A percentile compares a stretch with the other conserved stretches of the same genome.
phyloP scores from a whole-genome alignment of 1,139 yeast species.

The Geotrichum siamense region DNA sequence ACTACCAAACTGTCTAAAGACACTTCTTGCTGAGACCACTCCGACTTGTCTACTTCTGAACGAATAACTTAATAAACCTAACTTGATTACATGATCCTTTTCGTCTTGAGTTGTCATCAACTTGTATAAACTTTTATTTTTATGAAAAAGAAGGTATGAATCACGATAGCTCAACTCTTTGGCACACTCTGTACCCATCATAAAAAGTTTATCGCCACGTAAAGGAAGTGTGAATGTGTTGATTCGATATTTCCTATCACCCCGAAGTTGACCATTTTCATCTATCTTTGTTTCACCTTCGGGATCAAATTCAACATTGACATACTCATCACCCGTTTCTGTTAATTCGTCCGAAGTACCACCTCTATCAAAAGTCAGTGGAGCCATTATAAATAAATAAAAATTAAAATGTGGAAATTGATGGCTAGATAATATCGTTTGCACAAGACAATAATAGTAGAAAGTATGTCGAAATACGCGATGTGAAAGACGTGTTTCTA shows the following conservation, averaged over 20 bases:
- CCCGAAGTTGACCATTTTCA: conserved; percentile 47
- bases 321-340: conserved; percentile 34
- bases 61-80: conserved; percentile 52
- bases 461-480: too few species aligned
- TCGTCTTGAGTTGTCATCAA: conserved; percentile 53
- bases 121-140: conserved; percentile 51
- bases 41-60: conserved; percentile 62
- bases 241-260: conserved; percentile 51
- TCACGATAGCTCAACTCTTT: conserved; percentile 58
- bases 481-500: too few species aligned
- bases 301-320: conserved; percentile 39
- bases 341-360: conserved; percentile 20
- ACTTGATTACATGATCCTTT: conserved; percentile 50
- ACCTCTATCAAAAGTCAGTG: too few species aligned
- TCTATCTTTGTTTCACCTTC: conserved; percentile 53
- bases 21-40: conserved; percentile 54
- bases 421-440: background rate
- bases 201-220: conserved; percentile 46
- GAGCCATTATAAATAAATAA: too few species aligned
- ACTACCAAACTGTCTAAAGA: conserved; percentile 68
- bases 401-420: background rate
- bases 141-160: conserved; percentile 56
- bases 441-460: background rate
- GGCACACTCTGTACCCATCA: conserved; percentile 66
- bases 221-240: conserved; percentile 53